phyloP scores from a whole-genome alignment of 2,329 filamentous ascomycete genomes.

The Trichophaea hybrida region DNA sequence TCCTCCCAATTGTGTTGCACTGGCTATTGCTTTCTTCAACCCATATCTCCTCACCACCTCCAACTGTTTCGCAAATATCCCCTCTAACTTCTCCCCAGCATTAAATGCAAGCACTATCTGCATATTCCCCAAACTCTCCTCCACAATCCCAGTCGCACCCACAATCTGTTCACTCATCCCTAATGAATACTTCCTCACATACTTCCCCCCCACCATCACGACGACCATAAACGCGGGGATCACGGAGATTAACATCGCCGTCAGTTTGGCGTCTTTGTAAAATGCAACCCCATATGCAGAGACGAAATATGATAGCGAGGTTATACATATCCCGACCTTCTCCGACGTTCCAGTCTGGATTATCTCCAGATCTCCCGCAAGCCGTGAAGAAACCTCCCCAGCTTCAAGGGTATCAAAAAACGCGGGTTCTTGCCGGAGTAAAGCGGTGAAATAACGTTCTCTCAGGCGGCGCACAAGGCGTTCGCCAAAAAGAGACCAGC shows the following conservation, averaged over 20 bases:
- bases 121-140: constrained; percentile 1
- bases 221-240: constrained; percentile 37
- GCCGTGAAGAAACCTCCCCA: constrained; percentile 29
- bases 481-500: constrained; percentile 39
- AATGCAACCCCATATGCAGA: constrained; percentile 55
- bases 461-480: constrained; percentile 37
- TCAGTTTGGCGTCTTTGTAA: constrained; percentile 46
- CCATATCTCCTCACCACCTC: constrained; percentile 37
- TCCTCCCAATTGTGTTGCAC: constrained; percentile 45
- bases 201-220: constrained; percentile 33
- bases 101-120: constrained; percentile 48
- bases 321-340: constrained; percentile 52
- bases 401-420: constrained; percentile 34
- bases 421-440: constrained; percentile 39
- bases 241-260: constrained; percentile 45
- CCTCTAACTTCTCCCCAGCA: constrained; percentile 44
- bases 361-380: constrained; percentile 51
- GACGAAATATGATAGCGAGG: constrained; percentile 49
- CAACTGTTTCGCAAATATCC: constrained; percentile 43
- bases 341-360: constrained; percentile 55
- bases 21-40: constrained; percentile 42
- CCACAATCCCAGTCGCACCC: background rate
- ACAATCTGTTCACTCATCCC: background rate
- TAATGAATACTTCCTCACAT: constrained; percentile 30
- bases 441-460: constrained; percentile 35